Percentiles rank a stretch among this genome's conserved stretches.
Evolutionary conservation across 495 filamentous ascomycete genomes (phyloP).

Genomic region (Umbilicaria muhlenbergii): DNA sequence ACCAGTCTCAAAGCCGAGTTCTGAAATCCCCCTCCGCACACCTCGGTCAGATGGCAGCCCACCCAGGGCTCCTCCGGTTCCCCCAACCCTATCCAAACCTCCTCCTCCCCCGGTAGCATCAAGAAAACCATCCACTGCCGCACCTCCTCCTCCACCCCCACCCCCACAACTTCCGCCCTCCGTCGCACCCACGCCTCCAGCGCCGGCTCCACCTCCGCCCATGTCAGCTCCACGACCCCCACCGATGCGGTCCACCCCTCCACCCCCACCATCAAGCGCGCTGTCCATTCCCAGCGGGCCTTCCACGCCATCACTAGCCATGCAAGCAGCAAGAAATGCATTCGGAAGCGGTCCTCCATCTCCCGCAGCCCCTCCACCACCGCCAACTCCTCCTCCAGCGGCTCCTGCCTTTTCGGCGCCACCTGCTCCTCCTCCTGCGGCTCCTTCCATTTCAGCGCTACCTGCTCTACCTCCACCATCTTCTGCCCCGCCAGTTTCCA

Average conservation of each 20-base stretch:
- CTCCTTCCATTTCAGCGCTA: conserved; percentile 26
- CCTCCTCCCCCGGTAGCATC: conserved; percentile 32
- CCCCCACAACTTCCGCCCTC: conserved; percentile 26
- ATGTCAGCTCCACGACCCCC: conserved; percentile 25
- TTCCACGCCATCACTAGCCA: conserved; percentile 22
- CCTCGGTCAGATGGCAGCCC: conserved; percentile 33
- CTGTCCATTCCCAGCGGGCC: conserved; percentile 13
- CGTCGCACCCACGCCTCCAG: conserved; percentile 23
- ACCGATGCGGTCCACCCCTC: conserved; percentile 26
- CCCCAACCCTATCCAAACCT: conserved; percentile 36
- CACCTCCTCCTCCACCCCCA: conserved; percentile 26
- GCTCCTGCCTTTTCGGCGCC: conserved; percentile 27
- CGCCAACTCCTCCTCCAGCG: conserved; percentile 32
- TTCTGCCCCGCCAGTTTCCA: conserved; percentile 20
- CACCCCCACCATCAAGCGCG: conserved; percentile 24
- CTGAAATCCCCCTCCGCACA: conserved; percentile 25
- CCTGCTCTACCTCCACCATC: conserved; percentile 30
- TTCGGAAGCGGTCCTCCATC: conserved; percentile 33
- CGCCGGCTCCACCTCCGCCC: conserved; percentile 27
- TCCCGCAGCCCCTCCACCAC: conserved; percentile 34
- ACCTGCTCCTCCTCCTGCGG: conserved; percentile 25
- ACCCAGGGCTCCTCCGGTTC: conserved; percentile 52
- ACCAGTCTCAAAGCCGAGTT: conserved; percentile 35
- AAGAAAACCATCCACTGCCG: conserved; percentile 43
- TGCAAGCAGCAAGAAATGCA: conserved; percentile 33